phyloP scores from a whole-genome alignment of 2,329 filamentous ascomycete species.

The Pezicula carpinea region DNA sequence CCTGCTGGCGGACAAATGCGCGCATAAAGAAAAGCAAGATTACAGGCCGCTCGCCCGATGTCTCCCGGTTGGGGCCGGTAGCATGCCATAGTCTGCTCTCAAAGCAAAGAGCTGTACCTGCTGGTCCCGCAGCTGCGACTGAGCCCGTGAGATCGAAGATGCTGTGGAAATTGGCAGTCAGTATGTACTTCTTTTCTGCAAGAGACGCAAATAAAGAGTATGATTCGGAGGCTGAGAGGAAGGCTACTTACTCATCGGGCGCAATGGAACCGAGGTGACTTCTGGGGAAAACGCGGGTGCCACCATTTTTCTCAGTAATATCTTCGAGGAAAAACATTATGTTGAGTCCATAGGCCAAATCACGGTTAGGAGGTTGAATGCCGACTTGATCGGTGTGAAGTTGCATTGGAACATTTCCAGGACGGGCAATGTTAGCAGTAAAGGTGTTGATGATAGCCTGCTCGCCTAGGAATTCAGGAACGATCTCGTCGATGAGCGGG shows the following conservation, averaged over 20 bases:
- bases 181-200: too few species aligned
- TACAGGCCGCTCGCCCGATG: slow-evolving; percentile 18
- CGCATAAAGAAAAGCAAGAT: slow-evolving; percentile 29
- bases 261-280: slow-evolving; percentile 20
- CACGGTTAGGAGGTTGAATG: slow-evolving; percentile 21
- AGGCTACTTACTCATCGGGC: slow-evolving; percentile 9
- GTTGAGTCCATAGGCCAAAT: slow-evolving; percentile 23
- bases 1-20: slow-evolving; percentile 27
- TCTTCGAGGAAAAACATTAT: slow-evolving; percentile 27
- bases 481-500: slow-evolving; percentile 22
- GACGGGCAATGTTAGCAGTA: slow-evolving; percentile 28
- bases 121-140: slow-evolving; percentile 21
- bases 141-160: slow-evolving; percentile 20
- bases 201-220: too few species aligned
- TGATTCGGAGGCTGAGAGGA: too few species aligned
- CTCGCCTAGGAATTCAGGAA: slow-evolving; percentile 27
- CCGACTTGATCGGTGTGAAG: slow-evolving; percentile 27
- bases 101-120: slow-evolving; percentile 24
- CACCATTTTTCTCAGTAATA: slow-evolving; percentile 28
- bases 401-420: slow-evolving; percentile 23
- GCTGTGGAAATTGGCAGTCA: neutral
- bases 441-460: slow-evolving; percentile 25
- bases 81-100: slow-evolving; percentile 28
- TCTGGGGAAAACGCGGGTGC: slow-evolving; percentile 25
- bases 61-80: slow-evolving; percentile 23